These are phyloP conservation scores for Arthromyces matolae DNA, from an alignment of 768 basidiomycete species.

Conservation along the genomic window DNA sequence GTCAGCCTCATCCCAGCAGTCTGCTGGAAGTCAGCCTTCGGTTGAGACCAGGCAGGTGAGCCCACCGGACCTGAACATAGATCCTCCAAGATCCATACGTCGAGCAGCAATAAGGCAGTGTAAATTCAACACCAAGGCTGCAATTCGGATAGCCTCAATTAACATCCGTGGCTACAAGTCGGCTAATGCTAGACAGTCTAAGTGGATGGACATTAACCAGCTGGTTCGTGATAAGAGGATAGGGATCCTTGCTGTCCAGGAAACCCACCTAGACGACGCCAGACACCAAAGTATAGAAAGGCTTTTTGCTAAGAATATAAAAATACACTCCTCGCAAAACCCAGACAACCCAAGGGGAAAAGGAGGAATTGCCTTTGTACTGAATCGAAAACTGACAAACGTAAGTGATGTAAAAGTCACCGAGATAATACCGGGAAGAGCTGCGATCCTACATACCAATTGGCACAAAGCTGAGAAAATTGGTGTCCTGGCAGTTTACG, in stretches of 20 bases:
- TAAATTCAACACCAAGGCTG: conserved; percentile 2
- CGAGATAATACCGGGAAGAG: background rate
- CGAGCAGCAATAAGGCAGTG: background rate
- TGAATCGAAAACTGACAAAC: background rate
- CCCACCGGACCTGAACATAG: too few species aligned
- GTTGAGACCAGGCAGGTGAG: too few species aligned
- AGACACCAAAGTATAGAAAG: too few species aligned
- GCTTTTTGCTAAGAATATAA: background rate
- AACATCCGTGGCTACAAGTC: conserved; percentile 1
- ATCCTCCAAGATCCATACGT: too few species aligned
- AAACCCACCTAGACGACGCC: background rate
- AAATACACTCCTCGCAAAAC: background rate
- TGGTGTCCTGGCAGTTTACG: background rate
- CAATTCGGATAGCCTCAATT: conserved; percentile 1
- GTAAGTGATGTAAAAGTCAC: background rate
- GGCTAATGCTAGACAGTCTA: background rate
- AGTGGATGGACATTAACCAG: conserved; percentile 7
- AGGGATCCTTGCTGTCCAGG: background rate
- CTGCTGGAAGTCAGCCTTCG: background rate
- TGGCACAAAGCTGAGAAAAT: conserved; percentile 2
- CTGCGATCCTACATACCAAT: background rate
- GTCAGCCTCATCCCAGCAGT: background rate
- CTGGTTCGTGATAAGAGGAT: background rate
- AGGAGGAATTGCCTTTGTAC: background rate
- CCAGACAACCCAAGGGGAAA: background rate